These are phyloP conservation scores for Paramarasmius palmivorus DNA, from an alignment of 1,284 basidiomycete species.

Conservation along the genomic window DNA sequence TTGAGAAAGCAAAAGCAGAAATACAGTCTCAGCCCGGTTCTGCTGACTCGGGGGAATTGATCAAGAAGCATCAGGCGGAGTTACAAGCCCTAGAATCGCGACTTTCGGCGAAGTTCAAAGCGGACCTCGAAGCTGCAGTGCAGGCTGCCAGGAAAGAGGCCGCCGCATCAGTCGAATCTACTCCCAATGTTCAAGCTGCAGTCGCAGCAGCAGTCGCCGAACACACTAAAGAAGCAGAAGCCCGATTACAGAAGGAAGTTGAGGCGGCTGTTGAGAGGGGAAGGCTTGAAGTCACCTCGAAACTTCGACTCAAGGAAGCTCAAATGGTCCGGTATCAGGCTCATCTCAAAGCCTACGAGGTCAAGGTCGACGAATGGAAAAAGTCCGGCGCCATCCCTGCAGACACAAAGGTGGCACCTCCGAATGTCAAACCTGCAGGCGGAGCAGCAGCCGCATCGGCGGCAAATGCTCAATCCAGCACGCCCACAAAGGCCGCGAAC, in stretches of 20 bases:
- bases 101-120: conserved; percentile 51
- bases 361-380: conserved; percentile 56
- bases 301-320: conserved; percentile 67
- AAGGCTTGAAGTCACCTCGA: conserved; percentile 58
- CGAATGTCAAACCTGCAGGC: conserved; percentile 23
- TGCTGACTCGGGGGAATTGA: conserved; percentile 37
- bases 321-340: conserved; percentile 59
- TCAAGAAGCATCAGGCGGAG: conserved; percentile 59
- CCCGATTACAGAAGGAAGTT: conserved; percentile 54
- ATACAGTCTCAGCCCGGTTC: conserved; percentile 27
- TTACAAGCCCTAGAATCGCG: conserved; percentile 53
- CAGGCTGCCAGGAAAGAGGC: conserved; percentile 41
- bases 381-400: conserved; percentile 46
- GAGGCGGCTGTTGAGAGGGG: conserved; percentile 66
- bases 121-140: conserved; percentile 53
- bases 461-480: conserved; percentile 20
- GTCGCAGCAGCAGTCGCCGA: conserved; percentile 52
- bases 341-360: conserved; percentile 67
- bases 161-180: conserved; percentile 23
- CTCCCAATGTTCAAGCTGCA: conserved; percentile 36
- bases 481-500: conserved; percentile 21
- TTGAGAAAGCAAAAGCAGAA: conserved; percentile 54
- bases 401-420: conserved; percentile 19
- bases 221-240: conserved; percentile 46
- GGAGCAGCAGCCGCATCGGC: conserved; percentile 23